Percentiles rank a stretch among this genome's conserved stretches.
Conservation (phyloP, 371 early-diverging fungal species). For the Blastocladiella emersonii region DNA sequence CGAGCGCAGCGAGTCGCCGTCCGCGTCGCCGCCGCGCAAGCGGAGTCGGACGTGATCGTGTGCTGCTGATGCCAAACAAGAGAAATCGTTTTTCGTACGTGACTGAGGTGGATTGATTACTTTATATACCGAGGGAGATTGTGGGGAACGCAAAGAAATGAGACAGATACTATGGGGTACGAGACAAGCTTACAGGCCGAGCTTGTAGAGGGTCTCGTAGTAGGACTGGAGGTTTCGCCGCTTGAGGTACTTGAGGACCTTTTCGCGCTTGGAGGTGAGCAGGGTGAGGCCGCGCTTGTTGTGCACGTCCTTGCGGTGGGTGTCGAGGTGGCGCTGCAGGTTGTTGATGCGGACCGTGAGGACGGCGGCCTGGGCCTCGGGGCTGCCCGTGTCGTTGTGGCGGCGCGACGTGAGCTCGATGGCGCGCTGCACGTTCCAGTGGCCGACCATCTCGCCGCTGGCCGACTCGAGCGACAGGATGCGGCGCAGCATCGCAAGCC, state of each 20-base stretch:
- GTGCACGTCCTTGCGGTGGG: slow-evolving; percentile 70
- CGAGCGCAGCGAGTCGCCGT: no score
- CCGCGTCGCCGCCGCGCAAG: no score
- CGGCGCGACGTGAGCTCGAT: slow-evolving; percentile 62
- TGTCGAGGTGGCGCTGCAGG: slow-evolving; percentile 58
- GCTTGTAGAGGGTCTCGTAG: slow-evolving; percentile 44
- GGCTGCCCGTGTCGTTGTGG: slow-evolving; percentile 75
- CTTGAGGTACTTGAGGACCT: slow-evolving; percentile 79
- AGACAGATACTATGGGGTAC: not conserved
- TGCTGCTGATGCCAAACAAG: no score
- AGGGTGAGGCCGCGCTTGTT: slow-evolving; percentile 65
- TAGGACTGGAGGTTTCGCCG: slow-evolving; percentile 53
- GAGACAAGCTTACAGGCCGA: slow-evolving; percentile 33
- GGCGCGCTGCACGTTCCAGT: slow-evolving; percentile 60
- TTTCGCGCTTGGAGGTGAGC: slow-evolving; percentile 65
- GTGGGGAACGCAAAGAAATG: no score
- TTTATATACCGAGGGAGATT: no score
- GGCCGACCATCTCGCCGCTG: slow-evolving; percentile 49
- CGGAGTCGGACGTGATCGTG: no score
- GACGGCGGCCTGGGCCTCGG: slow-evolving; percentile 88
- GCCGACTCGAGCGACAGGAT: slow-evolving; percentile 46
- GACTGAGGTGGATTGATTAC: no score
- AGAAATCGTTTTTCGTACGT: no score
- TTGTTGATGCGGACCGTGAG: slow-evolving; percentile 81
- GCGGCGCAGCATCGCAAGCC: not conserved